Evolutionary conservation across 1,284 basidiomycete genomes (phyloP), one percentile per base, ranked within the genome.

Genomic region (Melanopsichium pennsylvanicum): DNA sequence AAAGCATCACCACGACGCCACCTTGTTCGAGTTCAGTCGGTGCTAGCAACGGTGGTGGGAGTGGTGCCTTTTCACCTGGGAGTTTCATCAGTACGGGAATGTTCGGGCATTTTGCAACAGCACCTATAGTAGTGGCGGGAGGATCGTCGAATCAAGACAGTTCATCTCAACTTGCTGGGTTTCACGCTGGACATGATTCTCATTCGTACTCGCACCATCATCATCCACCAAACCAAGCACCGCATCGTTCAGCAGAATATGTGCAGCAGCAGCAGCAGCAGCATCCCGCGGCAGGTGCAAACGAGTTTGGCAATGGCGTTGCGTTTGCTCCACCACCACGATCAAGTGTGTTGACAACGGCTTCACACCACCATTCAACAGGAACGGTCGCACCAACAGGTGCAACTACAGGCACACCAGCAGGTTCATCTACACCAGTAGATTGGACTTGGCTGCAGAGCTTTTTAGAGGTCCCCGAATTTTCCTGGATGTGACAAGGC

Each of bases 361-460:
- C n/a, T n/a, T n/a, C n/a, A n/a, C n/a, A n/a, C n/a, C n/a, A n/a
- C n/a, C n/a, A n/a, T n/a, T n/a, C 31, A 25, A 42, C 25, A 15
- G 59, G 59, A 3, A 40, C 54, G 12, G 41, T 38, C 2, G 52
- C 54, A 2, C 61, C 57, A 11, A 54, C 51, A 4, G 52, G 47
- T 21, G 23, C 38, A 4, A 22, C 15, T 2, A n/a, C n/a, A n/a
- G 57, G 54, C 7, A 68, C 64, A n/a, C n/a, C n/a, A n/a, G n/a
- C n/a, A 21, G 63, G 63, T 7, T 52, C 56, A 2, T 58, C 58
- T 5, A 69, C 66, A 2, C 66, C 66, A 1, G 66, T 69, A 16
- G 66, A 69, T 25, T 69, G 66, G 66, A 63, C 66, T 2, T 69
- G 66, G 66, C 38, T 69, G 50, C 66, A 69, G 51, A 62, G 59